These are phyloP conservation scores for Steccherinum ochraceum DNA, from an alignment of 768 basidiomycete genomes.

Conservation along the genomic window DNA sequence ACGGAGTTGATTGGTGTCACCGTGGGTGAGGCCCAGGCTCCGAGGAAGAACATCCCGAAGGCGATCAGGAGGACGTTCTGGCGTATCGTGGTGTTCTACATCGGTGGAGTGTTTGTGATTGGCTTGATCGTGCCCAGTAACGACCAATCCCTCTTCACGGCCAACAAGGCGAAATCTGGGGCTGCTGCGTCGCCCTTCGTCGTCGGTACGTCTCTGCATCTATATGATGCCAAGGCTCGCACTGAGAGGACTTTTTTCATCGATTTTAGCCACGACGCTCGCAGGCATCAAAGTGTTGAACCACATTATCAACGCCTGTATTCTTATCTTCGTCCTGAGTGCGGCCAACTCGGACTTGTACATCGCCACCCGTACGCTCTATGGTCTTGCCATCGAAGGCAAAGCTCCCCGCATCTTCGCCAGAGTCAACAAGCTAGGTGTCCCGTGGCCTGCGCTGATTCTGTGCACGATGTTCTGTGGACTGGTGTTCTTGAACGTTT, in stretches of 20 bases:
- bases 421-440: constrained; percentile 27
- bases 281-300: constrained; percentile 54
- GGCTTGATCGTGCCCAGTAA: constrained; percentile 64
- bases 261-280: constrained; percentile 26
- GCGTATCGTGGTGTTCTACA: constrained; percentile 57
- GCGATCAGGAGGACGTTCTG: constrained; percentile 64
- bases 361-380: constrained; percentile 41
- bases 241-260: too few relatives aligned
- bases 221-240: too few relatives aligned
- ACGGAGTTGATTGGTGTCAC: constrained; percentile 73
- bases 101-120: constrained; percentile 67
- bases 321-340: constrained; percentile 60
- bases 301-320: constrained; percentile 59
- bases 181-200: constrained; percentile 65
- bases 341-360: constrained; percentile 59
- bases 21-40: constrained; percentile 59
- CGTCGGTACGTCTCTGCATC: constrained; percentile 30
- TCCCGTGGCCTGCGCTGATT: constrained; percentile 36
- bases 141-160: constrained; percentile 35
- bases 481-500: constrained; percentile 54
- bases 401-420: constrained; percentile 39
- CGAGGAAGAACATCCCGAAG: constrained; percentile 64
- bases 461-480: constrained; percentile 49
- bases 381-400: constrained; percentile 39
- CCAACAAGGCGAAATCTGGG: constrained; percentile 31